Conservation (phyloP, 768 basidiomycete species). For the Mycena leptocephala region DNA sequence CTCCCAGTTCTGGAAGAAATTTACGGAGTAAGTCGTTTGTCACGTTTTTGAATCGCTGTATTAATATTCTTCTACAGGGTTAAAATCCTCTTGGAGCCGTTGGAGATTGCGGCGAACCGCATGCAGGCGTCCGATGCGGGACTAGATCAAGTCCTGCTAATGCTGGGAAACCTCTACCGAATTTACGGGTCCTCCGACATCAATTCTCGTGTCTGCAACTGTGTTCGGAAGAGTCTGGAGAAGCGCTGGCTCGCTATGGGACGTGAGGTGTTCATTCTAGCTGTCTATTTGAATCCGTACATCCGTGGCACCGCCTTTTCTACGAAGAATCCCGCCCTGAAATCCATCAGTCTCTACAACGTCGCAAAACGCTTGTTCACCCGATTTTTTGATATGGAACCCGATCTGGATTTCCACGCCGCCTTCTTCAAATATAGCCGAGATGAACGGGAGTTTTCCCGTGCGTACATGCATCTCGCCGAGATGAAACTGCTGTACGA, state of each 20-base stretch:
- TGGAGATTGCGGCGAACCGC: conserved; percentile 45
- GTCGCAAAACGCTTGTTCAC: background rate
- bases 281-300: conserved; percentile 32
- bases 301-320: conserved; percentile 11
- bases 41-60: background rate
- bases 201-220: background rate
- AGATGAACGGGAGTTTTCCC: background rate
- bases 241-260: conserved; percentile 31
- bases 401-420: conserved; percentile 13
- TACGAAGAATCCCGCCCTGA: background rate
- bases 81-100: conserved; percentile 34
- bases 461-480: background rate
- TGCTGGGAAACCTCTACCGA: conserved; percentile 30
- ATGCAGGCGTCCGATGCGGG: conserved; percentile 37
- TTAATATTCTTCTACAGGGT: background rate
- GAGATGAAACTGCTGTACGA: conserved; percentile 1
- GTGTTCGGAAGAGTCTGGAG: conserved; percentile 28
- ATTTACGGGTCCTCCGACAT: conserved; percentile 7
- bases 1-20: conserved; percentile 11
- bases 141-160: conserved; percentile 40
- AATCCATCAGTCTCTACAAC: background rate
- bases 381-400: background rate
- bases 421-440: conserved; percentile 16
- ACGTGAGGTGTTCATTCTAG: conserved; percentile 24
- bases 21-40: background rate